Percentiles rank a stretch among this genome's conserved stretches.
Conservation (phyloP, 176 grass and related monocot genomes). For the Guadua angustifolia region DNA sequence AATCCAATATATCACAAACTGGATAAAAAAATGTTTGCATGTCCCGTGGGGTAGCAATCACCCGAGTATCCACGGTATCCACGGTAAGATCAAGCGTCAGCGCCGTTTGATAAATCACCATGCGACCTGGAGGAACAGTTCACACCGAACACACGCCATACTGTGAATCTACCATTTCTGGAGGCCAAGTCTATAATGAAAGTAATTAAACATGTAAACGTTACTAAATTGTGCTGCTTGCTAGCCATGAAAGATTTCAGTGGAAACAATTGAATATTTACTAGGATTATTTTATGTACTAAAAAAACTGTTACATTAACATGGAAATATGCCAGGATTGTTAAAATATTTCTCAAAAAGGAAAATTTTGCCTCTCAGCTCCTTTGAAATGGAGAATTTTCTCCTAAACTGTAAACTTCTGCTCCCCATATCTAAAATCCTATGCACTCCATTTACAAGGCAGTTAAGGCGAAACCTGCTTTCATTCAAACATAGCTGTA, state of each 20-base stretch:
- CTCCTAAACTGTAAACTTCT: constrained; percentile 28
- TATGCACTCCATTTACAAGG: constrained; percentile 44
- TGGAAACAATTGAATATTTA: constrained; percentile 32
- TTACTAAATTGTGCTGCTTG: neutral
- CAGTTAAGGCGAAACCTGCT: constrained; percentile 29
- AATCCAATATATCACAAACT: too few species aligned
- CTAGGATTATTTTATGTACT: constrained; percentile 7
- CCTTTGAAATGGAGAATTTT: constrained; percentile 27
- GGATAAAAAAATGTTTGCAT: too few species aligned
- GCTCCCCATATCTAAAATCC: constrained; percentile 28
- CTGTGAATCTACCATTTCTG: too few species aligned
- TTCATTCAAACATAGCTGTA: neutral
- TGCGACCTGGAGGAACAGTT: too few species aligned
- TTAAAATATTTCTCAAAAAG: neutral
- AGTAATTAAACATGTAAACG: neutral
- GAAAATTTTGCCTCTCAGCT: neutral
- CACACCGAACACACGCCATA: too few species aligned
- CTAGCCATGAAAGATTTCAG: neutral
- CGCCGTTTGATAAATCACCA: too few species aligned
- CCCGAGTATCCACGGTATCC: too few species aligned
- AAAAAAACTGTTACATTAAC: constrained; percentile 37
- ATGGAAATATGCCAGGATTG: constrained; percentile 6
- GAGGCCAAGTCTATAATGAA: neutral
- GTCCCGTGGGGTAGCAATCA: too few species aligned
- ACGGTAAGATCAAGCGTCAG: too few species aligned